Conservation (phyloP, 1,139 yeast species). For the Scheffersomyces insectosa region DNA sequence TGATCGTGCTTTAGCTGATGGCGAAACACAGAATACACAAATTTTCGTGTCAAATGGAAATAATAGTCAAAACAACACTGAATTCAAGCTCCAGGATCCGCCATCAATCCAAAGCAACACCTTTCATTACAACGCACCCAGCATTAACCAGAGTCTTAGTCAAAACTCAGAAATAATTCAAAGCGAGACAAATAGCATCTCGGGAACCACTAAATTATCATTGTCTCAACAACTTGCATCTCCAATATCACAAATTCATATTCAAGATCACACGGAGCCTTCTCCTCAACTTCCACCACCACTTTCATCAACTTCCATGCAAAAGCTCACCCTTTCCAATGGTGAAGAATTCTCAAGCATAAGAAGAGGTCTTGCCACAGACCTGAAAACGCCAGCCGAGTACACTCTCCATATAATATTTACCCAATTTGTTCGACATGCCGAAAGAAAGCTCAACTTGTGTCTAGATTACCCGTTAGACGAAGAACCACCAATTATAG, state of each 20-base stretch:
- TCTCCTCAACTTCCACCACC: constrained; percentile 38
- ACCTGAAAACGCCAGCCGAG: constrained; percentile 81
- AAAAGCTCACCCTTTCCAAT: constrained; percentile 25
- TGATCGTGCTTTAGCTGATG: no score
- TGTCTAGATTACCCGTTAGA: constrained; percentile 70
- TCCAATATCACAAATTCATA: constrained; percentile 19
- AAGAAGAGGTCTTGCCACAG: constrained; percentile 57
- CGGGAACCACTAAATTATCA: constrained; percentile 1
- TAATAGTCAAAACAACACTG: constrained; percentile 1
- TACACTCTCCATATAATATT: constrained; percentile 92
- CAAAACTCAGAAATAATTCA: no score
- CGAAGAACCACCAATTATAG: constrained; percentile 79
- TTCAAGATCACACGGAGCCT: constrained; percentile 22
- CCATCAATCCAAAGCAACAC: constrained; percentile 13
- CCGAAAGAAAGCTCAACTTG: constrained; percentile 78
- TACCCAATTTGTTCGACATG: constrained; percentile 91
- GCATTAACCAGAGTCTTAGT: no score
- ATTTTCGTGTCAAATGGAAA: neutral
- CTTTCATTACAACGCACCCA: no score
- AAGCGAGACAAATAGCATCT: no score
- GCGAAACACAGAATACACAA: neutral
- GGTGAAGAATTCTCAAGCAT: constrained; percentile 36
- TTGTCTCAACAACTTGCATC: constrained; percentile 18
- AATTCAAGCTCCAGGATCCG: constrained; percentile 26
- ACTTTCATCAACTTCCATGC: constrained; percentile 20